phyloP scores from a whole-genome alignment of 2,329 filamentous ascomycete genomes.

The Neonectria coccinea region DNA sequence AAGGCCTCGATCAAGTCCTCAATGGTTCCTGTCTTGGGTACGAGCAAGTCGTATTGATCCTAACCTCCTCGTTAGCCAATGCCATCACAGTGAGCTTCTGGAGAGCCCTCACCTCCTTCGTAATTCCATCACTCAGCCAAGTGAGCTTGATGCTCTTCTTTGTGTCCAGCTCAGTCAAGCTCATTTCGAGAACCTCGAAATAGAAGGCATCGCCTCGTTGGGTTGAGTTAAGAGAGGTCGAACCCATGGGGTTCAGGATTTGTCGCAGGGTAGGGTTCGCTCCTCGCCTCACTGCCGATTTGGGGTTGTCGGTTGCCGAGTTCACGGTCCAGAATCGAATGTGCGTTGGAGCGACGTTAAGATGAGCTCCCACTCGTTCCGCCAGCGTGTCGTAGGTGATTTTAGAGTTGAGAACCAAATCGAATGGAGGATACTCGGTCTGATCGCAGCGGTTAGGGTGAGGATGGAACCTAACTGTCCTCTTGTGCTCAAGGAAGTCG shows the following conservation, averaged over 20 bases:
- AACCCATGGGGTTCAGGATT: constrained; percentile 81
- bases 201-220: constrained; percentile 84
- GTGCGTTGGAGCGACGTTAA: constrained; percentile 85
- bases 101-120: constrained; percentile 77
- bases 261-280: constrained; percentile 77
- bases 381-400: constrained; percentile 90
- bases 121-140: constrained; percentile 89
- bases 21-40: constrained; percentile 86
- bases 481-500: constrained; percentile 89
- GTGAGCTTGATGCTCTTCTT: constrained; percentile 88
- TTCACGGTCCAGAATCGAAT: constrained; percentile 92
- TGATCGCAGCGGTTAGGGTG: constrained; percentile 68
- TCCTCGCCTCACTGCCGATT: constrained; percentile 79
- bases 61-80: constrained; percentile 48
- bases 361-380: constrained; percentile 81
- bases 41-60: constrained; percentile 85
- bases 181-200: constrained; percentile 95
- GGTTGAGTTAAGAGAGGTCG: constrained; percentile 73
- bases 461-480: constrained; percentile 81
- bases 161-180: constrained; percentile 89
- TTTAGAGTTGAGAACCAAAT: constrained; percentile 84
- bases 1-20: constrained; percentile 81
- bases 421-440: constrained; percentile 74
- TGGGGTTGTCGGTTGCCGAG: constrained; percentile 79
- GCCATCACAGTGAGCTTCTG: background rate